These are phyloP conservation scores for Calonectria montana DNA, from an alignment of 2,329 filamentous ascomycete genomes.

Conservation along the genomic window DNA sequence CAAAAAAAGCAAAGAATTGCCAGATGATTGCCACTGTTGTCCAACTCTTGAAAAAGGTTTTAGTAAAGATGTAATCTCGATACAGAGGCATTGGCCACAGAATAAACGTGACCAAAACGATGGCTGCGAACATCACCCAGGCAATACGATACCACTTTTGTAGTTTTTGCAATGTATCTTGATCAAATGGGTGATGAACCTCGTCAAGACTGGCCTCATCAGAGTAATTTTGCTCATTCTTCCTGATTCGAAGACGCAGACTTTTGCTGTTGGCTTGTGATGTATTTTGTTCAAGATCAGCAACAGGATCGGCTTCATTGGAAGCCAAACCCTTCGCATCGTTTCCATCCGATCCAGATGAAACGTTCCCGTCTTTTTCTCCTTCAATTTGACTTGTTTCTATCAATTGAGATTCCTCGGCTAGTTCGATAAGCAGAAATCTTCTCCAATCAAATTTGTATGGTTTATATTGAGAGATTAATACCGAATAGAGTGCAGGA, in stretches of 20 bases:
- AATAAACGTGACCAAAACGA: slow-evolving; percentile 17
- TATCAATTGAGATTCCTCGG: background rate
- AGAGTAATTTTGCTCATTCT: no score
- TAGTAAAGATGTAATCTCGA: slow-evolving; percentile 16
- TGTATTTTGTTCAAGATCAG: background rate
- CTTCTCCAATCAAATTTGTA: background rate
- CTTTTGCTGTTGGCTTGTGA: background rate
- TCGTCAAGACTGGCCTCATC: background rate
- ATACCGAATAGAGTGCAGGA: background rate
- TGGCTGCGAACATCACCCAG: background rate
- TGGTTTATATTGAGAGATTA: background rate
- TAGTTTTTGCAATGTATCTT: background rate
- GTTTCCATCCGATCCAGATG: background rate
- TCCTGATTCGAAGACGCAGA: background rate
- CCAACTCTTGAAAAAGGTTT: slow-evolving; percentile 19
- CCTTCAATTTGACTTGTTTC: background rate
- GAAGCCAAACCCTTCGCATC: background rate
- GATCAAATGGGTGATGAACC: background rate
- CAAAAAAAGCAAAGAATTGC: slow-evolving; percentile 24
- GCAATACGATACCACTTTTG: slow-evolving; percentile 15
- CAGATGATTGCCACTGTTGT: slow-evolving; percentile 18
- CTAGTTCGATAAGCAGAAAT: background rate
- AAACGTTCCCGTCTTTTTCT: background rate
- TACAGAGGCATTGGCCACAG: slow-evolving; percentile 21
- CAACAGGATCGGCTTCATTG: background rate